Evolutionary conservation across 202 grass and related monocot species (phyloP), one percentile per base, ranked within the genome.

Genomic region (Carex arenaria): DNA sequence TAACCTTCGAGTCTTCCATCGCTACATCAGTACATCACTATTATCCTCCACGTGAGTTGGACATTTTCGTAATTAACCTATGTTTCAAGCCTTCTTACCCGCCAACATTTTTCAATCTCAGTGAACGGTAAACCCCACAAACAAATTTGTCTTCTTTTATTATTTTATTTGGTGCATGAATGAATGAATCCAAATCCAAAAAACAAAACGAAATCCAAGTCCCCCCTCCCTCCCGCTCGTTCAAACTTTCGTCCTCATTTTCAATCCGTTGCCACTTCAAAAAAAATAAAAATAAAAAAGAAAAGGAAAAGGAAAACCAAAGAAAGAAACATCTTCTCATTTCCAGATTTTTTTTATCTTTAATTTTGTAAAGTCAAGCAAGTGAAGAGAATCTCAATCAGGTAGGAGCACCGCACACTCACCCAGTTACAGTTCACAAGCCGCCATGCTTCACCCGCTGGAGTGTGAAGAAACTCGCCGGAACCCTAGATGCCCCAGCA

Each of bases 401-500:
- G 79, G 38, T 13, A 28, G 12, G 3, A 62, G 67, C 38, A 20
- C 34, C 38, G 19, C 59, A 68, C 65, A 71, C 60, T 38, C 53
- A 10, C n/a, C n/a, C 14, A 67, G 74, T 7, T 42, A 42, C 72
- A 78, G 40, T 56, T 19, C 10, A 64, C 85, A 19, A 66, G 53
- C 56, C 11, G 65, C 60, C 26, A 65, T 61, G 49, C 67, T 43
- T n/a, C 69, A 43, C 19, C 62, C 34, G 31, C 83, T 80, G 80
- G 43, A 1, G 26, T 43, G 26, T 18, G 85, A 73, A 82, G 7
- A 22, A 45, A 38, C 26, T 83, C 52, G 87, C 64, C 59, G 84
- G 38, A 77, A 81, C 64, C 73, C 38, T 92, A 86, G 88, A 97
- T 94, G 92, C 72, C 19, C 13, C 59, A 82, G 18, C 90, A 60